A percentile compares a stretch with the other conserved stretches of the same genome.
Evolutionary conservation across 2,329 filamentous ascomycete genomes (phyloP).

Genomic region (Alternaria postmessia): DNA sequence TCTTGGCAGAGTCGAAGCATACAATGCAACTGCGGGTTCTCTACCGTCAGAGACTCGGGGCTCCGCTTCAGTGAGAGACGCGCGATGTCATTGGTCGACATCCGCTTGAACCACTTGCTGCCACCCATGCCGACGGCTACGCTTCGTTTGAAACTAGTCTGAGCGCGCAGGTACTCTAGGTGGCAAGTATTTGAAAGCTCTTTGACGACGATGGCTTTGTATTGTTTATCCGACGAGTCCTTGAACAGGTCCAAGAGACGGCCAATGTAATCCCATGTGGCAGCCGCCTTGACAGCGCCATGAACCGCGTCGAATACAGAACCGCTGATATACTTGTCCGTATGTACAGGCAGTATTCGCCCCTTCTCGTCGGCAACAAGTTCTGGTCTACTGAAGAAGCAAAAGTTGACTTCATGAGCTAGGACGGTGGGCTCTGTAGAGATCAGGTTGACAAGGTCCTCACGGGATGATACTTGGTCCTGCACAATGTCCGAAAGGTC

Average conservation of each 20-base stretch:
- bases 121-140: conserved; percentile 48
- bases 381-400: conserved; percentile 54
- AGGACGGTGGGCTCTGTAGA: conserved; percentile 20
- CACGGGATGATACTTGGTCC: conserved; percentile 23
- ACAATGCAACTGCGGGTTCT: conserved; percentile 53
- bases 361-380: conserved; percentile 58
- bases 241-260: conserved; percentile 50
- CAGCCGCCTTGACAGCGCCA: conserved; percentile 43
- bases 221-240: conserved; percentile 35
- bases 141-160: conserved; percentile 53
- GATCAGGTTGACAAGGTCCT: conserved; percentile 49
- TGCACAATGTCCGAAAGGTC: conserved; percentile 30
- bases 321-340: conserved; percentile 54
- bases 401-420: conserved; percentile 42
- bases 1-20: conserved; percentile 57
- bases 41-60: conserved; percentile 50
- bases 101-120: conserved; percentile 53
- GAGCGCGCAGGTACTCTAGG: conserved; percentile 54
- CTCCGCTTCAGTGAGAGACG: conserved; percentile 54
- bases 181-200: conserved; percentile 57
- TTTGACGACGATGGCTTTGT: conserved; percentile 52
- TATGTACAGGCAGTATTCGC: conserved; percentile 47
- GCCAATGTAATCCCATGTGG: conserved; percentile 55
- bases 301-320: conserved; percentile 56
- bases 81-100: conserved; percentile 44